Percentiles rank a stretch among this genome's conserved stretches.
phyloP scores from a whole-genome alignment of 2,329 filamentous ascomycete genomes.

The Aspergillus fumigatus region DNA sequence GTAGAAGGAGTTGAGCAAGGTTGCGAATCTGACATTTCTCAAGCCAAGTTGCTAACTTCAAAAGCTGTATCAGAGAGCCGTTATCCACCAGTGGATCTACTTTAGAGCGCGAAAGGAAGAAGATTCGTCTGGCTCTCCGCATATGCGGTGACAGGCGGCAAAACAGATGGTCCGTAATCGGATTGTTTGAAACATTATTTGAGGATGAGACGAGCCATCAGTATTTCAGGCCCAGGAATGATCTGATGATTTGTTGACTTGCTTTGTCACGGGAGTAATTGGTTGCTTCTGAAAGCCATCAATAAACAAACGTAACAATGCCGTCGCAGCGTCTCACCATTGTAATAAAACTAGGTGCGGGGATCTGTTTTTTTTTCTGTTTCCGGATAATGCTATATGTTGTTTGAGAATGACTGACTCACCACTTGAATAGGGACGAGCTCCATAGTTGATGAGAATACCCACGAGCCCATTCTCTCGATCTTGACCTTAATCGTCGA shows the following conservation, averaged over 20 bases:
- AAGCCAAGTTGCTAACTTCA: neutral
- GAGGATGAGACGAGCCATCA: neutral
- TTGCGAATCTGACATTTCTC: constrained; percentile 28
- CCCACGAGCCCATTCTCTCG: constrained; percentile 86
- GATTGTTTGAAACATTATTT: neutral
- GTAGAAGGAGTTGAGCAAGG: constrained; percentile 12
- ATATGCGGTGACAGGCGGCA: constrained; percentile 28
- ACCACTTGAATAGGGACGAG: constrained; percentile 68
- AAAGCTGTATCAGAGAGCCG: neutral
- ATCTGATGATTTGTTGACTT: neutral
- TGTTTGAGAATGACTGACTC: constrained; percentile 12
- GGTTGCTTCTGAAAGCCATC: neutral
- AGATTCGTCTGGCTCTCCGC: constrained; percentile 23
- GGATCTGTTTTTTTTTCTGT: constrained; percentile 12
- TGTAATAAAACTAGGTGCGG: constrained; percentile 39
- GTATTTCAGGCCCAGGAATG: neutral
- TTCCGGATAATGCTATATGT: constrained; percentile 3
- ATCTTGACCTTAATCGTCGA: constrained; percentile 91
- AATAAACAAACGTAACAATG: constrained; percentile 16
- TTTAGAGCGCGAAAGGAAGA: neutral
- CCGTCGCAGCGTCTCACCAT: constrained; percentile 28
- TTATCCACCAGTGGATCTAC: constrained; percentile 4
- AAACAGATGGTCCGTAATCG: constrained; percentile 17
- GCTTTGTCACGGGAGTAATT: neutral
- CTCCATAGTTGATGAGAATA: constrained; percentile 96